These are phyloP conservation scores for Xylaria sp. DNA, from an alignment of 2,329 filamentous ascomycete species.

Conservation along the genomic window DNA sequence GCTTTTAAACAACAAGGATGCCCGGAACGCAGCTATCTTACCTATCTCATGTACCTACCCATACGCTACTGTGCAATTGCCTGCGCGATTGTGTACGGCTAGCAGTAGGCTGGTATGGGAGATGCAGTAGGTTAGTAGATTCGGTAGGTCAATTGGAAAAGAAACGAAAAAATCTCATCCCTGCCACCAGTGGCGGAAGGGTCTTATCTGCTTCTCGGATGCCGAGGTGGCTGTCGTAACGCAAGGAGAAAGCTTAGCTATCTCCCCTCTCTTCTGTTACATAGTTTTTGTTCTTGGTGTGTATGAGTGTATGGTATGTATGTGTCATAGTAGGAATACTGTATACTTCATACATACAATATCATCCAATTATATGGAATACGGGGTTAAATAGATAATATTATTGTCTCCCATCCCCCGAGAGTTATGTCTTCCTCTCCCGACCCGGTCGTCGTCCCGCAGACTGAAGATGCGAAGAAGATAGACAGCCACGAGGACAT, in stretches of 20 bases:
- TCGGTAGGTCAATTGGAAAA: not conserved
- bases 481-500: conserved; percentile 14
- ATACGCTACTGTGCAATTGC: not conserved
- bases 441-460: conserved; percentile 26
- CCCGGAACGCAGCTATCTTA: not conserved
- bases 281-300: not conserved
- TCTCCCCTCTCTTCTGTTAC: too few relatives aligned
- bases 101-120: not conserved
- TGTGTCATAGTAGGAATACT: not conserved
- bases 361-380: not conserved
- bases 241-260: too few relatives aligned
- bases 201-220: too few relatives aligned
- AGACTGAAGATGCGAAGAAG: conserved; percentile 25
- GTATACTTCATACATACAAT: not conserved
- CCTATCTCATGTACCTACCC: not conserved
- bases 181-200: too few relatives aligned
- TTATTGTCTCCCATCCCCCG: not conserved
- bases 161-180: not conserved
- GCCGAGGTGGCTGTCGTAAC: too few relatives aligned
- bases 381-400: not conserved
- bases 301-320: not conserved
- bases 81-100: not conserved
- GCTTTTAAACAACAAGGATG: conserved; percentile 16
- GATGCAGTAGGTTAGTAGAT: not conserved
- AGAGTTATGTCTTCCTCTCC: conserved; percentile 34